Evolutionary conservation across 2,329 filamentous ascomycete species (phyloP).

Genomic region (Magnaporthiopsis rhizophila): DNA sequence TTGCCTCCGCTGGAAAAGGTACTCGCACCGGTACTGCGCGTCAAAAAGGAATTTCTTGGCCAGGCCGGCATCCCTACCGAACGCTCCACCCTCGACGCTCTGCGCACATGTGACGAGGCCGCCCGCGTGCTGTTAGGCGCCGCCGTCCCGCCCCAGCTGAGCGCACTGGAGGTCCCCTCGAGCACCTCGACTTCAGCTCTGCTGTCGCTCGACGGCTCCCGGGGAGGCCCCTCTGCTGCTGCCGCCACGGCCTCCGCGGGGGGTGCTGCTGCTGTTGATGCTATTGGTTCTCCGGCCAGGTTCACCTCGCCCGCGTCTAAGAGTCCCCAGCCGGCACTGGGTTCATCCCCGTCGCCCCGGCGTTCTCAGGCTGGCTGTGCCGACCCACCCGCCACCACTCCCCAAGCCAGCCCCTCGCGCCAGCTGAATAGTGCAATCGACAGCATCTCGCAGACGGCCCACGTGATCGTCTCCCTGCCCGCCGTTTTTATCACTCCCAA

Average conservation of each 20-base stretch:
- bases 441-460: slow-evolving; percentile 52
- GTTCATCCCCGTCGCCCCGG: slow-evolving; percentile 6
- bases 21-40: slow-evolving; percentile 32
- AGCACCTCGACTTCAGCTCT: slow-evolving; percentile 45
- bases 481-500: slow-evolving; percentile 72
- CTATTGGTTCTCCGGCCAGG: neutral
- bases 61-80: slow-evolving; percentile 36
- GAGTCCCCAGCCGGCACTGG: slow-evolving; percentile 5
- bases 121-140: slow-evolving; percentile 25
- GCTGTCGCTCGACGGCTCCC: slow-evolving; percentile 31
- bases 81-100: slow-evolving; percentile 32
- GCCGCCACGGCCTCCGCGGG: neutral
- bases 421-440: slow-evolving; percentile 36
- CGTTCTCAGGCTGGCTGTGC: neutral
- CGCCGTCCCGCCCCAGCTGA: slow-evolving; percentile 32
- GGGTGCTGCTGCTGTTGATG: neutral
- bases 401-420: neutral
- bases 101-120: slow-evolving; percentile 36
- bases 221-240: neutral
- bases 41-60: slow-evolving; percentile 34
- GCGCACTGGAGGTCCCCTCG: slow-evolving; percentile 29
- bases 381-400: slow-evolving; percentile 9
- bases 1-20: slow-evolving; percentile 31
- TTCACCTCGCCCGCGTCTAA: neutral
- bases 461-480: slow-evolving; percentile 62